Percentiles rank a stretch among this genome's conserved stretches.
These are phyloP conservation scores for Ampelomyces quisqualis DNA, from an alignment of 2,329 filamentous ascomycete genomes.

Conservation along the genomic window DNA sequence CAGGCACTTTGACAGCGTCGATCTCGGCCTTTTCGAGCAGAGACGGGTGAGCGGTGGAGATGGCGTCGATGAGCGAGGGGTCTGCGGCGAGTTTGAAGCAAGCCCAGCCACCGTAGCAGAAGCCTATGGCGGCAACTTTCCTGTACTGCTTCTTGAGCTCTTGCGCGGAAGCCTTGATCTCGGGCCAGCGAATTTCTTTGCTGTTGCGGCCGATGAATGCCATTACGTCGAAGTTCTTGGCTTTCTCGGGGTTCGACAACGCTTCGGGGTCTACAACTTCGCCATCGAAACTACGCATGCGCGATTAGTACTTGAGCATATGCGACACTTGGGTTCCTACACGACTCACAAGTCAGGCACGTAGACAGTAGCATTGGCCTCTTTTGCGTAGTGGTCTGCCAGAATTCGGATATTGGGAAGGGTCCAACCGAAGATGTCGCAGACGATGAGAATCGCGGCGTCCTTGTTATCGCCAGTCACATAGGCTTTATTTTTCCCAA, in stretches of 20 bases:
- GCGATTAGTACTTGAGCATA: background rate
- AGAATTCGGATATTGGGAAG: constrained; percentile 50
- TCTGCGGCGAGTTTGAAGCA: constrained; percentile 36
- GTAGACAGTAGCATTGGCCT: constrained; percentile 49
- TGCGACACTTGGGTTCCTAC: no score
- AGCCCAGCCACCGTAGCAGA: constrained; percentile 51
- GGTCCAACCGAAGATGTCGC: constrained; percentile 52
- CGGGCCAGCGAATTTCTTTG: constrained; percentile 43
- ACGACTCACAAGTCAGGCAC: constrained; percentile 47
- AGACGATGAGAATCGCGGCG: constrained; percentile 50
- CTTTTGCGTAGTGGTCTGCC: constrained; percentile 51
- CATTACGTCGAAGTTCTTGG: constrained; percentile 43
- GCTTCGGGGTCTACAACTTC: constrained; percentile 33
- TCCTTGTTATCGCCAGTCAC: constrained; percentile 49
- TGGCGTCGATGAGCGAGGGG: constrained; percentile 33
- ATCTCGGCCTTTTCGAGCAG: constrained; percentile 34
- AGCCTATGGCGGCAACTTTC: constrained; percentile 51
- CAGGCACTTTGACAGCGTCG: constrained; percentile 33
- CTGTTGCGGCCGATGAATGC: constrained; percentile 44
- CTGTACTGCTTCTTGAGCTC: constrained; percentile 38
- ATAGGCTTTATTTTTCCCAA: constrained; percentile 45
- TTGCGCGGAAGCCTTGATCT: constrained; percentile 42
- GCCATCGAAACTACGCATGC: constrained; percentile 43
- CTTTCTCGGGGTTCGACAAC: constrained; percentile 29
- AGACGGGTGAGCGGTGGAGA: constrained; percentile 34